Evolutionary conservation across 1,139 yeast species (phyloP).

Genomic region (Arxiozyma telluris): DNA sequence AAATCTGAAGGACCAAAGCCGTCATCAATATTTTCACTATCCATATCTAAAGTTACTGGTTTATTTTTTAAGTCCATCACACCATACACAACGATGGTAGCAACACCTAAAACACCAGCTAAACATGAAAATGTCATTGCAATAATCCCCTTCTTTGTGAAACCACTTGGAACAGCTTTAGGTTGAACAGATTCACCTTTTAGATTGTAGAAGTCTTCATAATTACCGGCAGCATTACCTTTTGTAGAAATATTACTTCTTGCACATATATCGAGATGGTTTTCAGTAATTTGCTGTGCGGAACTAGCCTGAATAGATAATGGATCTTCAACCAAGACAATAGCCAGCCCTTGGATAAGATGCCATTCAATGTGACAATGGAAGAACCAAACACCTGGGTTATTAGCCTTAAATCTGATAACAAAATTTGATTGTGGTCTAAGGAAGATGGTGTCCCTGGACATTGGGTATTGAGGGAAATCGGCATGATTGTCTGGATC

Average conservation of each 20-base stretch:
- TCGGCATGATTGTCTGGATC: constrained; percentile 41
- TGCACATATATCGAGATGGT: constrained; percentile 54
- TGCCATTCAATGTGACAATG: constrained; percentile 97
- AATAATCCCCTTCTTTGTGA: constrained; percentile 82
- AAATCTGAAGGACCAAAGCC: background rate
- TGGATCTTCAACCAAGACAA: constrained; percentile 72
- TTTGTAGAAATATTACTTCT: constrained; percentile 39
- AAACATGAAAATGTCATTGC: constrained; percentile 76
- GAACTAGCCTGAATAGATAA: constrained; percentile 44
- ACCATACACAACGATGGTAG: constrained; percentile 72
- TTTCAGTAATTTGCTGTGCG: constrained; percentile 41
- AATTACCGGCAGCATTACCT: constrained; percentile 87
- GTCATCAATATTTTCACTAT: background rate
- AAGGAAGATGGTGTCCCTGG: constrained; percentile 60
- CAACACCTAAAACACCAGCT: constrained; percentile 72
- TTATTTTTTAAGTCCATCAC: constrained; percentile 42
- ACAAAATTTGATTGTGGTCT: constrained; percentile 62
- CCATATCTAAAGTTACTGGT: background rate
- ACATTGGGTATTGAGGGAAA: constrained; percentile 59
- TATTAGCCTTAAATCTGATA: constrained; percentile 65
- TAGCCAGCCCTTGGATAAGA: constrained; percentile 75
- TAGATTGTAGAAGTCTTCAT: constrained; percentile 49
- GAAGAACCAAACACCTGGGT: constrained; percentile 91
- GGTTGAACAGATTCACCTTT: constrained; percentile 64
- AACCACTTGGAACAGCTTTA: constrained; percentile 64